A percentile compares a stretch with the other conserved stretches of the same genome.
These are phyloP conservation scores for Fusarium duplospermum DNA, from an alignment of 2,329 filamentous ascomycete species.

Conservation along the genomic window DNA sequence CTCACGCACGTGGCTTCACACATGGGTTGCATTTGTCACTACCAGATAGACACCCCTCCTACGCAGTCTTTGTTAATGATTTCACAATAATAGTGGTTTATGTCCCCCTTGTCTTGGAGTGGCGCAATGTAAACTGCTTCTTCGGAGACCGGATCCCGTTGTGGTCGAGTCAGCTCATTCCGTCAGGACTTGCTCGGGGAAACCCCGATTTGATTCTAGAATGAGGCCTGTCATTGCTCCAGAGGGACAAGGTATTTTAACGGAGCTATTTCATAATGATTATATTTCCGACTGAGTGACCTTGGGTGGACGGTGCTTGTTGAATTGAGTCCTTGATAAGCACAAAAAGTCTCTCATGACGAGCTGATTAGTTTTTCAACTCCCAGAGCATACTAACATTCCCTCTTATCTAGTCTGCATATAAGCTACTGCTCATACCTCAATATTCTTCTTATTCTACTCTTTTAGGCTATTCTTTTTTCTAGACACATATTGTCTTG, in stretches of 20 bases:
- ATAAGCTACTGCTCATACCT: not conserved
- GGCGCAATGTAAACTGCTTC: not conserved
- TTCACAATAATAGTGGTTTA: accelerated
- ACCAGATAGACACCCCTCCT: not conserved
- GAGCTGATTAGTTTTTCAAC: not conserved
- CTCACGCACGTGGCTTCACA: not conserved
- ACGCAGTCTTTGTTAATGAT: not conserved
- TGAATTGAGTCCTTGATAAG: not conserved
- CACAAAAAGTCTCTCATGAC: not conserved
- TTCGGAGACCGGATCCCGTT: not conserved
- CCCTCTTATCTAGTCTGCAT: not conserved
- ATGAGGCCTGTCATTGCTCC: not conserved
- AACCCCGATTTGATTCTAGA: not conserved
- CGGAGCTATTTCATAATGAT: not conserved
- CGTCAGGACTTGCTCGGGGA: not conserved
- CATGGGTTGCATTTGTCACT: not conserved
- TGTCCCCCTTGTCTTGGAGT: not conserved
- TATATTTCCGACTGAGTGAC: not conserved
- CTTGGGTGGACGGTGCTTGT: not conserved
- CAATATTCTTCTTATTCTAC: not conserved
- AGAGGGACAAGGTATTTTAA: not conserved
- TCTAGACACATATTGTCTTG: not conserved
- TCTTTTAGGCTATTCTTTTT: not conserved
- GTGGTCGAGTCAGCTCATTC: not conserved
- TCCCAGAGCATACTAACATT: not conserved